Evolutionary conservation across 169 alveolate genomes (phyloP), one percentile per base, ranked within the genome.

Genomic region (Plasmodium knowlesi): DNA sequence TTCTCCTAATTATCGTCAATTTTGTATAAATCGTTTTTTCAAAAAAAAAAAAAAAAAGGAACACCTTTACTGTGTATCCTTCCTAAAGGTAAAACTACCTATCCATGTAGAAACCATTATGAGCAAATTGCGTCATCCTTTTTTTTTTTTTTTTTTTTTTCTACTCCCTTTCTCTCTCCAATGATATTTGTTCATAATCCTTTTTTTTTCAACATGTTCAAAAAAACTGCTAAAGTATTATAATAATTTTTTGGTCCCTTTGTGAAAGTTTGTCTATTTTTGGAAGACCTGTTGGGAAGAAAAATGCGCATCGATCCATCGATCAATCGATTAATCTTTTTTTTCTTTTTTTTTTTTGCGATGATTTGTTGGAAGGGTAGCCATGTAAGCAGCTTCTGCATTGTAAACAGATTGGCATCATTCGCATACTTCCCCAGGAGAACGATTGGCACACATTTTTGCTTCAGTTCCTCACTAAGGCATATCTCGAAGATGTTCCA

Each of bases 231-330:
- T 16, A 37, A 79, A n/a, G 16, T 19, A 3, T 79, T 79, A 79
- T 37, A 37, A 79, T 14, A 37, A 32, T 79, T 79, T 79, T 79
- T 79, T 79, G 39, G 72, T 79, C 46, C 73, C 73, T 41, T 79
- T 41, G 28, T 19, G 30, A 32, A 79, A 79, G 19, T 25, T 79
- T 79, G 25, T 10, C 72, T 5, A 37, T 39, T 10, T 39, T 50
- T 12, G 9, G 19, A 50, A 50, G 2, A 50, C 22, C 61, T 50
- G 61, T 50, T 8, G 19, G 22, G 61, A 0, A 16, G 61, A 50
- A 50, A 50, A 22, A 14, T 50, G 22, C 61, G 8, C 61, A 22
- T 14, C 61, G 61, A 50, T 46, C 57, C 61, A 22, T 14, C 61
- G 61, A 50, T 46, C 39, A 3, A 32, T 32, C 39, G 39, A 32